Conservation (phyloP, 305 asterid genomes). For the Fraxinus greggii region DNA sequence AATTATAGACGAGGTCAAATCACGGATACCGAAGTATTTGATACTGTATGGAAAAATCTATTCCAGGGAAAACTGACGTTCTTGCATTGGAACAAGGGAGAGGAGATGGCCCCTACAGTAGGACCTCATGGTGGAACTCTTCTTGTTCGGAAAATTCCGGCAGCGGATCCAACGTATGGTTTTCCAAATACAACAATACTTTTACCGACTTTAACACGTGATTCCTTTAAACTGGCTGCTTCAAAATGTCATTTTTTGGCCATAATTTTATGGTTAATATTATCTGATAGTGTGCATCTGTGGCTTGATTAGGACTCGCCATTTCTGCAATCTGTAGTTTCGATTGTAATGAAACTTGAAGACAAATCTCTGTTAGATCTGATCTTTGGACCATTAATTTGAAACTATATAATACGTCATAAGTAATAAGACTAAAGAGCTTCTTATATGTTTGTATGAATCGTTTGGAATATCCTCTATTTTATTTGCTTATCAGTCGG, state of each 20-base stretch:
- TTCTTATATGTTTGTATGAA: not conserved
- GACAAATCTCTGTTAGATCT: not conserved
- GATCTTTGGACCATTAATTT: not conserved
- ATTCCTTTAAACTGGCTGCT: conserved; percentile 17
- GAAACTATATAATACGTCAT: not conserved
- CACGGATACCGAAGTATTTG: conserved; percentile 40
- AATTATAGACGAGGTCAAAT: conserved; percentile 44
- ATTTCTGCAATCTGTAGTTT: not conserved
- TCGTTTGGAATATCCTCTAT: not conserved
- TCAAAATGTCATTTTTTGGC: not conserved
- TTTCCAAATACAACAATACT: not conserved
- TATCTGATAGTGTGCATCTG: not conserved
- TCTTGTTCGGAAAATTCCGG: conserved; percentile 78
- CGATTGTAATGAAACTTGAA: not conserved
- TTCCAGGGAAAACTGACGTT: conserved; percentile 69
- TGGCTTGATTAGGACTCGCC: not conserved
- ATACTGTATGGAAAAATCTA: conserved; percentile 52
- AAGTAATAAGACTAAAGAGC: not conserved
- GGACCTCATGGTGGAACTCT: conserved; percentile 69
- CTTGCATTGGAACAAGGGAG: conserved; percentile 71
- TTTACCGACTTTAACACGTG: not conserved
- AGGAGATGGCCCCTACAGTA: conserved; percentile 70
- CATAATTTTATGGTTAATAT: not conserved
- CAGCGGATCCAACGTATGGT: conserved; percentile 58
- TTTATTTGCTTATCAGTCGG: not conserved